phyloP scores from a whole-genome alignment of 805 yeast genomes.

The Sungouiozyma ichnusensis region DNA sequence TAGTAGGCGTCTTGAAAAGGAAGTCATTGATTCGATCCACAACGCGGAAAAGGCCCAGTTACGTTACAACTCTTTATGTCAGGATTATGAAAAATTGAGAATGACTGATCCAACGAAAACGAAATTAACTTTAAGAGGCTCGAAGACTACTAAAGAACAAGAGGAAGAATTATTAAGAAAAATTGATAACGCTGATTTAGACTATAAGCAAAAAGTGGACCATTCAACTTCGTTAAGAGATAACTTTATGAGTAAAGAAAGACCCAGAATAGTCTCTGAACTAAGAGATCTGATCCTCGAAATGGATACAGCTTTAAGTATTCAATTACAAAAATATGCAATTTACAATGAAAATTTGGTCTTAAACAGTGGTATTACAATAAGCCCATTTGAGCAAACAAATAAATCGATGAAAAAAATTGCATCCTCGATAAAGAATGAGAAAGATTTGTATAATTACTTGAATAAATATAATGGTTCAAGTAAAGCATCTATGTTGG shows the following conservation, averaged over 20 bases:
- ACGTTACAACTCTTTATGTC: slow-evolving; percentile 69
- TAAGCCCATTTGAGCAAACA: slow-evolving; percentile 52
- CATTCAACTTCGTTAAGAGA: slow-evolving; percentile 63
- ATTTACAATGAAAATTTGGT: slow-evolving; percentile 76
- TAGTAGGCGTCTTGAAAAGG: slow-evolving; percentile 72
- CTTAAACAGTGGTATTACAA: slow-evolving; percentile 74
- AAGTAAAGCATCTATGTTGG: slow-evolving; percentile 24
- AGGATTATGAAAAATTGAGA: slow-evolving; percentile 74
- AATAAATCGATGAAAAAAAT: slow-evolving; percentile 60
- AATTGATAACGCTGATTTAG: slow-evolving; percentile 76
- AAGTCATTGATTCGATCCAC: slow-evolving; percentile 68
- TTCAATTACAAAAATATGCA: slow-evolving; percentile 82
- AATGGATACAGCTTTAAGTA: slow-evolving; percentile 78
- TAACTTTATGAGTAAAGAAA: slow-evolving; percentile 56
- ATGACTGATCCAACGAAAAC: slow-evolving; percentile 77
- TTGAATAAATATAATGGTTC: slow-evolving; percentile 38
- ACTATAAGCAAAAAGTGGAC: slow-evolving; percentile 69
- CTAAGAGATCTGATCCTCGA: slow-evolving; percentile 73
- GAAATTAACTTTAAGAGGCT: slow-evolving; percentile 68
- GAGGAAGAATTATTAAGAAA: slow-evolving; percentile 82
- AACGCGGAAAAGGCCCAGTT: slow-evolving; percentile 81
- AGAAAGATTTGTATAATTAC: slow-evolving; percentile 66
- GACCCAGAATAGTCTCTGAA: slow-evolving; percentile 67
- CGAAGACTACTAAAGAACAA: slow-evolving; percentile 67
- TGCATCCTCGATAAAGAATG: slow-evolving; percentile 74